Base-by-base conservation (phyloP, 1,139 yeast genomes). In the Casaregolazyma suthepensis region DNA sequence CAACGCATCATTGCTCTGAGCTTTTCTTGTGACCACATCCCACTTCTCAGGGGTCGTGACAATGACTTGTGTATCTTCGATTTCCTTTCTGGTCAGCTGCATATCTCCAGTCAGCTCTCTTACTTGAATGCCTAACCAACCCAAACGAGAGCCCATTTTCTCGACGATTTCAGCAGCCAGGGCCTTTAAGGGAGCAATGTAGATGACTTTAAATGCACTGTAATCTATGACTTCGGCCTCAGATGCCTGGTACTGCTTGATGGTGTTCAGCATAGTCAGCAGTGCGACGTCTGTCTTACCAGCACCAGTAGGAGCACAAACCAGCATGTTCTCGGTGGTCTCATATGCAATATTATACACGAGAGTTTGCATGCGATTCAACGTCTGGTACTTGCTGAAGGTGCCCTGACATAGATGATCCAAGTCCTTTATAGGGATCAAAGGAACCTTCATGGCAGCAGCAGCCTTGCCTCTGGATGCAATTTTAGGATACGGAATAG, bases 271-370 rank as follows among this genome's bases (percentile, higher is more conserved):
- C 63, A 93, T 83, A 0, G 98, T 77, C 44, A 93, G 72, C 63
- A 94, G 73, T 0, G 99, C 99, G 43, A 94, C 96, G 68, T 94
- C 98, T 0, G 99, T 94, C 66, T 93, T 93, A 78, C 99, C 99
- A 6, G 99, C 98, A 76, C 99, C 99, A 0, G 99, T 93, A 1
- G 99, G 99, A 0, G 99, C 99, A 80, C 99, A 93, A 1, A 93
- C 91, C 51, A 93, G 76, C 96, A 94, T 87, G 64, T 94, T 93
- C 62, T 91, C 97, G 68, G 89, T 91, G 5, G 98, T 86, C 53
- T 85, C 82, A 66, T 93, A 94, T 0, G 96, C 99, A 17, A 90
- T 87, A 0, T 96, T 96, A 61, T 78, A 94, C 1, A 94, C 96
- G 58, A 94, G 76, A 26, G 96, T 85, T 68, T 94, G 99, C 80